Evolutionary conservation across 164 flowering plant genomes (phyloP).

Genomic region (Chloranthus sessilifolius): DNA sequence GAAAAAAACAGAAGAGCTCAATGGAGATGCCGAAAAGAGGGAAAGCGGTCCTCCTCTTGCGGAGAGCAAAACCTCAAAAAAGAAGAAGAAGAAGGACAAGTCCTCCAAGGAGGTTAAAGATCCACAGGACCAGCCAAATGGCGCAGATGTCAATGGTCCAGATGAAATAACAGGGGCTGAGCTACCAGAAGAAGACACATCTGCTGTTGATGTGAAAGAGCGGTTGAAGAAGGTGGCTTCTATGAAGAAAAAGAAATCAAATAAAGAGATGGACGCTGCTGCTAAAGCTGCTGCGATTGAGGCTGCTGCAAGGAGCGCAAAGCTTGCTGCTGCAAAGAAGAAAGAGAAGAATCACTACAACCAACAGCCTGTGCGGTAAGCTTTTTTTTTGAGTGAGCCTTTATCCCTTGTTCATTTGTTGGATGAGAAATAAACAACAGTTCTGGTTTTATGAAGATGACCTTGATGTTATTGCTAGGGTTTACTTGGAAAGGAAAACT

Average conservation of each 20-base stretch:
- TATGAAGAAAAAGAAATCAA: constrained; percentile 64
- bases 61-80: constrained; percentile 68
- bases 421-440: constrained; percentile 11
- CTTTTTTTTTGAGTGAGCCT: neutral
- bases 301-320: constrained; percentile 80
- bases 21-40: constrained; percentile 50
- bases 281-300: constrained; percentile 80
- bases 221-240: constrained; percentile 68
- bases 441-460: constrained; percentile 6
- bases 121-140: constrained; percentile 30
- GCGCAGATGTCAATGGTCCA: constrained; percentile 20
- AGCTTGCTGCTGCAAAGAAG: constrained; percentile 95
- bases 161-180: constrained; percentile 30
- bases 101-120: constrained; percentile 47
- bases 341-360: constrained; percentile 87
- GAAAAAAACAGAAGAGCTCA: constrained; percentile 35
- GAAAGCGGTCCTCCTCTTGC: constrained; percentile 30
- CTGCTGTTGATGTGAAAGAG: constrained; percentile 67
- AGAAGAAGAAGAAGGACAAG: constrained; percentile 94
- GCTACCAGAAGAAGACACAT: constrained; percentile 31
- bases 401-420: constrained; percentile 11
- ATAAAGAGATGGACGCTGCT: constrained; percentile 82
- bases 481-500: constrained; percentile 4
- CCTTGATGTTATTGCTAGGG: constrained; percentile 4
- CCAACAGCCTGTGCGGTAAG: constrained; percentile 59